Evolutionary conservation across 306 rosid genomes (phyloP).

Genomic region (Prunus mira): DNA sequence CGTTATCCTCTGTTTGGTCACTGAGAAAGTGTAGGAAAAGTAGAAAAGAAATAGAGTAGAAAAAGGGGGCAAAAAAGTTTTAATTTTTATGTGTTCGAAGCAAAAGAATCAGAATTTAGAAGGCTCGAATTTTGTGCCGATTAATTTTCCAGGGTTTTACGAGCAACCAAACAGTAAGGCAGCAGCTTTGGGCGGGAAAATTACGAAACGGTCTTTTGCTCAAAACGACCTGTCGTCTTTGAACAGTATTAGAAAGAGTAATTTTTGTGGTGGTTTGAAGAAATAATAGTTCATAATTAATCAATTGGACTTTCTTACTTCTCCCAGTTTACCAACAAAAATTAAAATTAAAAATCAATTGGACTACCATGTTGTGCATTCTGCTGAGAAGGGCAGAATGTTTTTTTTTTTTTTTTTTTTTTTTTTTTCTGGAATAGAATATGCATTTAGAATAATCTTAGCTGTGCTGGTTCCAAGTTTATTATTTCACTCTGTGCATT

Average conservation of each 20-base stretch:
- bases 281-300: neutral
- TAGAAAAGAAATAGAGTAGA: too few relatives aligned
- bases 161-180: neutral
- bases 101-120: neutral
- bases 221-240: constrained; percentile 8
- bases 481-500: neutral
- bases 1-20: constrained; percentile 7
- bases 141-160: neutral
- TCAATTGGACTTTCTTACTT: neutral
- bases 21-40: constrained; percentile 11
- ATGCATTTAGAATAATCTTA: neutral
- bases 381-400: neutral
- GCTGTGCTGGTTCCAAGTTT: neutral
- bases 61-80: neutral
- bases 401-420: too few relatives aligned
- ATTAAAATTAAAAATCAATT: too few relatives aligned
- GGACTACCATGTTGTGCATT: too few relatives aligned
- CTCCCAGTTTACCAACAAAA: too few relatives aligned
- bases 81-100: neutral
- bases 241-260: neutral
- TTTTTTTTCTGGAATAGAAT: neutral
- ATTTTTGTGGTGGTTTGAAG: neutral
- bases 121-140: neutral
- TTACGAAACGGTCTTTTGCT: neutral
- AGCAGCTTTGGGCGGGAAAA: constrained; percentile 17